A percentile compares a stretch with the other conserved stretches of the same genome.
Conservation (phyloP, 352 stramenopile species). For the Pythium plurisporium region DNA sequence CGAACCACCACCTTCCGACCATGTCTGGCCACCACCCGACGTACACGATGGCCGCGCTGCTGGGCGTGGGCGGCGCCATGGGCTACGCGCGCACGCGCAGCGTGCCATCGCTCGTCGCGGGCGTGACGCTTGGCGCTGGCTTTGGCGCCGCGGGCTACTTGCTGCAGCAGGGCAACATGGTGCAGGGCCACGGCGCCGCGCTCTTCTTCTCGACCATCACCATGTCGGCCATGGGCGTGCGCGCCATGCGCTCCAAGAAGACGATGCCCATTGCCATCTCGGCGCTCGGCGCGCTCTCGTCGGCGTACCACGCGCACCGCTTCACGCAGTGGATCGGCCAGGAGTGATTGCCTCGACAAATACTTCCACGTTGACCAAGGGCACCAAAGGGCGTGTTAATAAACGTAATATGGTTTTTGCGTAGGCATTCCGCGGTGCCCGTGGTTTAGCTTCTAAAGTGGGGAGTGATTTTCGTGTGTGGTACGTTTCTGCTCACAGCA, state of each 20-base stretch:
- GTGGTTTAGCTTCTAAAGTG: too few relatives aligned
- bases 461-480: too few relatives aligned
- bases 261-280: conserved; percentile 70
- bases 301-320: conserved; percentile 77
- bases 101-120: conserved; percentile 75
- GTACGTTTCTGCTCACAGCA: conserved; percentile 5
- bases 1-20: not conserved
- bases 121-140: conserved; percentile 71
- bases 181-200: conserved; percentile 73
- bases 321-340: conserved; percentile 84
- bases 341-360: conserved; percentile 33
- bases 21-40: conserved; percentile 77
- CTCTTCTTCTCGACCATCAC: conserved; percentile 81
- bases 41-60: conserved; percentile 76
- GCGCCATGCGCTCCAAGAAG: conserved; percentile 70
- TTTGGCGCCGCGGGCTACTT: conserved; percentile 77
- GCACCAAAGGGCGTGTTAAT: too few relatives aligned
- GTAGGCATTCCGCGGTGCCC: too few relatives aligned
- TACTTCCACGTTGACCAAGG: too few relatives aligned
- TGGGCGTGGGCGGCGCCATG: conserved; percentile 62
- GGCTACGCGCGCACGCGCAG: conserved; percentile 82
- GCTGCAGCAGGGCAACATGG: conserved; percentile 78
- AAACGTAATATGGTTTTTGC: too few relatives aligned
- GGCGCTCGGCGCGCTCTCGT: conserved; percentile 67
- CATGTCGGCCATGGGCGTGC: conserved; percentile 81